Base-by-base conservation (phyloP, 2,329 filamentous ascomycete genomes). In the Remersonia thermophila region DNA sequence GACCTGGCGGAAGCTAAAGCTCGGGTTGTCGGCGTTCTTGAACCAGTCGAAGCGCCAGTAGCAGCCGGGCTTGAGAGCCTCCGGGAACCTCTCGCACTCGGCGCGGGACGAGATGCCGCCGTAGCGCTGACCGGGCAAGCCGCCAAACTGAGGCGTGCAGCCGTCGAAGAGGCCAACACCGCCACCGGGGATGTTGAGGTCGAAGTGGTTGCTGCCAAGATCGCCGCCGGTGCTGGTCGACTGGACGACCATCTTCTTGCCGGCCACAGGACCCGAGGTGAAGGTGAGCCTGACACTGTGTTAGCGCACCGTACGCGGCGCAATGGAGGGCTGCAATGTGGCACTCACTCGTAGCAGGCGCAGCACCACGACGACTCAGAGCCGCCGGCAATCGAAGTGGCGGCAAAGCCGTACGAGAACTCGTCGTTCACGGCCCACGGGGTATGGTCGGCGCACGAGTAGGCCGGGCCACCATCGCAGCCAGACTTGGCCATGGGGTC, bases 351-450 rank as follows among this genome's bases (percentile, higher is more conserved):
- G 49, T 77, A 80, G 55, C 75, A 80, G 33, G 66, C 69, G 51
- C 77, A 82, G 59, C 77, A 82, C 71, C 73, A 78, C n/a, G 57
- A 63, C 1, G 61, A 57, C 53, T 80, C 77, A 3, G 60, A 66
- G 28, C 66, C 63, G 15, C 71, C 71, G 2, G 53, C 51, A 44
- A 80, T 63, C 33, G 60, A 63, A 7, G 72, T 73, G 10, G 77
- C 76, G 2, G 77, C 73, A 49, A 74, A 81, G 11, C 77, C 77
- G 48, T 80, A 81, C 13, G 73, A 65, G 10, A 76, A 48, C 8
- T 60, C 60, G 35, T 73, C 67, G 48, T 66, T 71, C 42, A 79
- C 61, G 4, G 69, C 71, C 68, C 70, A 80, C 1, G 77, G 76
- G 32, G 64, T 65, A 54, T 80, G 71, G 55, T 69, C 65, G 27